phyloP scores from a whole-genome alignment of 2,329 filamentous ascomycete genomes.

The Byssochlamys sp. region DNA sequence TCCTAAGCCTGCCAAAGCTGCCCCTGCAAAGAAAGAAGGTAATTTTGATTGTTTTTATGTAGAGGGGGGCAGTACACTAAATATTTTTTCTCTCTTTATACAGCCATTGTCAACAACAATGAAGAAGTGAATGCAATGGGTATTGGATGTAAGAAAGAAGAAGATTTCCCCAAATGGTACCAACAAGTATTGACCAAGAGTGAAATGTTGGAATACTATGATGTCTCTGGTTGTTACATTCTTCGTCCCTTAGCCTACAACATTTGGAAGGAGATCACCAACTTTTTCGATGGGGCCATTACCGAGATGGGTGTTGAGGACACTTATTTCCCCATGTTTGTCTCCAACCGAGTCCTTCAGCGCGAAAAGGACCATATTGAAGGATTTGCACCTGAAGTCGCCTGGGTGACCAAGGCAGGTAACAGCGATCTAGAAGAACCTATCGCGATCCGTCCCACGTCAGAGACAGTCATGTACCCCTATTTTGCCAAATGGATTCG shows the following conservation, averaged over 20 bases:
- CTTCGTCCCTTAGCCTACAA: conserved; percentile 58
- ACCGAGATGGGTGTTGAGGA: conserved; percentile 89
- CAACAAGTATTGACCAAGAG: conserved; percentile 95
- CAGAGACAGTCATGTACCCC: conserved; percentile 80
- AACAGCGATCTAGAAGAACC: conserved; percentile 83
- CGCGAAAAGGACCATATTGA: conserved; percentile 92
- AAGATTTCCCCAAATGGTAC: conserved; percentile 91
- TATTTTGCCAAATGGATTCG: conserved; percentile 97
- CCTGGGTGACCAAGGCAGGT: conserved; percentile 52
- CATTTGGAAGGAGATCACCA: conserved; percentile 59
- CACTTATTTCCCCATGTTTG: conserved; percentile 91
- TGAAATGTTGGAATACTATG: conserved; percentile 96
- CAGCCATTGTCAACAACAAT: too few species aligned
- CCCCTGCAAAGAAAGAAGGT: too few species aligned
- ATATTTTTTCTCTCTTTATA: too few species aligned
- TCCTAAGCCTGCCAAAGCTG: too few species aligned
- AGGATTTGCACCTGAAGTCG: conserved; percentile 74
- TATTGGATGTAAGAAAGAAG: conserved; percentile 74
- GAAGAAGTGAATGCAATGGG: too few species aligned
- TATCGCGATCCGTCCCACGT: conserved; percentile 60
- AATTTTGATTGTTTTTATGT: too few species aligned
- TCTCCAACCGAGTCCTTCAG: conserved; percentile 78
- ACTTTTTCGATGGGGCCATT: conserved; percentile 55
- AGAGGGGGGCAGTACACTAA: too few species aligned
- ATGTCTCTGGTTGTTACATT: conserved; percentile 96